Evolutionary conservation across 1,284 basidiomycete species (phyloP).

Genomic region (Austroboletus niveus): DNA sequence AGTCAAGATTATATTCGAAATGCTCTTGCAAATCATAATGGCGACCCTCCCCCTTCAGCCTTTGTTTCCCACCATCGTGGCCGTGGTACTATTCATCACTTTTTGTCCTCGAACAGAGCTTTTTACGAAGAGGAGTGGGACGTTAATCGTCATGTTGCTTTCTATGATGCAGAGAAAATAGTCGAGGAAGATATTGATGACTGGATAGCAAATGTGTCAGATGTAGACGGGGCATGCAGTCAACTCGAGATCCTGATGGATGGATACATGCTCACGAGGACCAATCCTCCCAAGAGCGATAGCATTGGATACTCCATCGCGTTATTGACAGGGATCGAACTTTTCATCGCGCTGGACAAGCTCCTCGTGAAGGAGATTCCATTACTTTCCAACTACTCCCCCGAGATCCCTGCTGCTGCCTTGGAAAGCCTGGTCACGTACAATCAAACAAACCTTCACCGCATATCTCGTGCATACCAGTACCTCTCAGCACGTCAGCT

Average conservation of each 20-base stretch:
- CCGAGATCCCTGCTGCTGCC: neutral
- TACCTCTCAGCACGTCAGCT: neutral
- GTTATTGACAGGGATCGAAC: neutral
- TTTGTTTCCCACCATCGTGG: neutral
- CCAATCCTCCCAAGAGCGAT: neutral
- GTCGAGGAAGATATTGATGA: neutral
- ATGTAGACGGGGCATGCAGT: neutral
- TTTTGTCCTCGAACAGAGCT: slow-evolving; percentile 3
- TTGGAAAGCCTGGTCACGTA: neutral
- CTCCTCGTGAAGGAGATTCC: neutral
- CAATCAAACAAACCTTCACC: neutral
- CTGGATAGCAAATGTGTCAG: neutral
- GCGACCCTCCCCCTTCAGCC: neutral
- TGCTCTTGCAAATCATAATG: neutral
- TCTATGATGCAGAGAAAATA: slow-evolving; percentile 5
- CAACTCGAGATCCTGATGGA: neutral
- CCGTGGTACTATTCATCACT: slow-evolving; percentile 4
- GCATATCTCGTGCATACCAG: neutral
- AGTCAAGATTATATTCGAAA: neutral
- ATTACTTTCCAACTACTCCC: neutral
- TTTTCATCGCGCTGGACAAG: neutral
- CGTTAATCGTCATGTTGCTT: slow-evolving; percentile 9
- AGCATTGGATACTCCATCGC: neutral
- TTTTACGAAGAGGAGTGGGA: neutral
- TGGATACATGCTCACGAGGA: neutral